Conservation (phyloP, 441 rosid genomes). For the Populus trichocarpa region DNA sequence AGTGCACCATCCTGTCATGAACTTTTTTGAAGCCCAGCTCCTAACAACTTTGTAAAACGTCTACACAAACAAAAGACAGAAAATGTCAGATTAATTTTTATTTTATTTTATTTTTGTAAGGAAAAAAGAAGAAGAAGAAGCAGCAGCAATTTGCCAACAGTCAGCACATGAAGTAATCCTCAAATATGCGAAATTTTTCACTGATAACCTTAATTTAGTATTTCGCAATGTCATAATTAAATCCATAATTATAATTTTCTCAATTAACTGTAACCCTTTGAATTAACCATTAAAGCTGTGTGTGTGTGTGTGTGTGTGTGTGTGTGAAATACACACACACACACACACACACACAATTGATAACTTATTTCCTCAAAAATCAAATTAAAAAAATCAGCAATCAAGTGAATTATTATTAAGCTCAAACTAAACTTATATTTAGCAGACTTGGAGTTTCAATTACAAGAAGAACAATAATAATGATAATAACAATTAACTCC, state of each 20-base stretch:
- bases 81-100: background rate
- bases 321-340: too few relatives aligned
- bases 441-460: background rate
- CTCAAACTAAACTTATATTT: background rate
- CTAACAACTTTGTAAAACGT: constrained; percentile 79
- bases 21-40: constrained; percentile 99
- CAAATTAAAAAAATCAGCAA: background rate
- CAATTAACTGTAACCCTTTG: background rate
- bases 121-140: background rate
- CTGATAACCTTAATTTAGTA: background rate
- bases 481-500: too few relatives aligned
- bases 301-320: too few relatives aligned
- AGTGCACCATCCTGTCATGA: constrained; percentile 94
- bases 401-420: background rate
- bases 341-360: too few relatives aligned
- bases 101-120: too few relatives aligned
- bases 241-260: background rate
- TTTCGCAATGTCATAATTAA: background rate
- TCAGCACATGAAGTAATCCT: background rate
- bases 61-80: constrained; percentile 34
- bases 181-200: background rate
- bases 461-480: background rate
- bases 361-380: background rate
- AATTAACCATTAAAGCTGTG: too few relatives aligned
- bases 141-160: too few relatives aligned